phyloP scores from a whole-genome alignment of 371 early-diverging fungal genomes.

The Actinomortierella wolfii region DNA sequence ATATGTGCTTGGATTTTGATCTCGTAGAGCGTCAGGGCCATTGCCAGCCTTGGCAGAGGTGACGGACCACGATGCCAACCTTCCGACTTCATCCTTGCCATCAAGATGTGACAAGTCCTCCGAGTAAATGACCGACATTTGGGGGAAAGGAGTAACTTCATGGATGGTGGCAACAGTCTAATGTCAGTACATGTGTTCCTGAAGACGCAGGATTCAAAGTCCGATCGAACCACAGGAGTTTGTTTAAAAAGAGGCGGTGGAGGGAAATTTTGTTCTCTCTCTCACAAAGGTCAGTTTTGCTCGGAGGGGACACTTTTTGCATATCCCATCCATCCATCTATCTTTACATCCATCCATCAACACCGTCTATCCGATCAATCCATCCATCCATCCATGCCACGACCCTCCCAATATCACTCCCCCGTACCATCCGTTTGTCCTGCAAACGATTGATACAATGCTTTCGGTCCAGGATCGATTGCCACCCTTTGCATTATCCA shows the following conservation, averaged over 20 bases:
- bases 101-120: conserved; percentile 10
- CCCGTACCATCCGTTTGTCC: no score
- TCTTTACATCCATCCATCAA: conserved; percentile 19
- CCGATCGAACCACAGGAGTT: no score
- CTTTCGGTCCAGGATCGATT: no score
- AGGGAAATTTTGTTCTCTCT: no score
- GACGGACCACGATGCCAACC: conserved; percentile 68
- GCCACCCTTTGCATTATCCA: no score
- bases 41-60: conserved; percentile 74
- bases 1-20: conserved; percentile 73
- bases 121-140: no score
- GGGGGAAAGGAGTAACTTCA: no score
- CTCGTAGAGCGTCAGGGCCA: conserved; percentile 70
- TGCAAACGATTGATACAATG: no score
- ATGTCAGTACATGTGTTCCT: not conserved
- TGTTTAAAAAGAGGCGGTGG: no score
- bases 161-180: not conserved
- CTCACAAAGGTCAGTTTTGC: no score
- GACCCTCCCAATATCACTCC: not conserved
- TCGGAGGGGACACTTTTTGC: no score
- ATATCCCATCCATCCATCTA: not conserved
- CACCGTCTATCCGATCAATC: conserved; percentile 5
- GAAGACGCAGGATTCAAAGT: not conserved
- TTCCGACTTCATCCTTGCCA: conserved; percentile 58
- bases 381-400: not conserved